Base-by-base conservation (phyloP, 2,329 filamentous ascomycete genomes). In the Coniella vitis region DNA sequence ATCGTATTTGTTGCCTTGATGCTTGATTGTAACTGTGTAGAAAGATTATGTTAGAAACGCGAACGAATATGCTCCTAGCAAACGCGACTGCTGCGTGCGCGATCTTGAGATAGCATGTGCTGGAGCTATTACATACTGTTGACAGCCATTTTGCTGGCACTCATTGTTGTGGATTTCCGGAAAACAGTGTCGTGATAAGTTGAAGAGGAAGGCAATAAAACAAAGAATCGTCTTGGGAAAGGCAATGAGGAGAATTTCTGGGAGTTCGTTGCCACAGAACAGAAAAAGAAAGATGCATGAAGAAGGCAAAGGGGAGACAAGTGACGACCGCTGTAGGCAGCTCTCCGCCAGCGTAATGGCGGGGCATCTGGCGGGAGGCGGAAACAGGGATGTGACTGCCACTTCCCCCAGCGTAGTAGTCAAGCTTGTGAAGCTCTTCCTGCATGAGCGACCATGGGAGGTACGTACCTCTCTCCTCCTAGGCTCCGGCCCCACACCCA, bases 1-100 rank as follows among this genome's bases (percentile, higher is more conserved):
- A 63, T 97, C 84, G 73, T 97, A 86, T 66, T 90, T 91, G 68
- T 93, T 96, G 72, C 91, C 91, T 65, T 90, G 84, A 66, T 98
- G 91, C 70, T 95, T 97, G 58, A 98, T 85, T 64, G 90, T 76
- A 58, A 98, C 90, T 95, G 56, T 12, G 36, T 45, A 4, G 20
- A 32, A 16, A 25, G 13, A 12, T 20, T 40, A 39, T 20, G 51
- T 66, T 49, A 65, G 61, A 41, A 42, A 52, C 42, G 38, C 44
- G 5, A 10, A 29, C 25, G 10, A 29, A 10, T 10, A 29, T 5
- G 25, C 25, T 29, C 25, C 10, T 29, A 10, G 25, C 25, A 29
- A 29, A 29, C 10, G 25, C 25, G 25, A 29, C 10, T 29, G 25
- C 5, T 29, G 25, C 25, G 10, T 29, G 5, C 25, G 25, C 25